phyloP scores from a whole-genome alignment of 768 basidiomycete species.

The Lactarius sanguifluus region DNA sequence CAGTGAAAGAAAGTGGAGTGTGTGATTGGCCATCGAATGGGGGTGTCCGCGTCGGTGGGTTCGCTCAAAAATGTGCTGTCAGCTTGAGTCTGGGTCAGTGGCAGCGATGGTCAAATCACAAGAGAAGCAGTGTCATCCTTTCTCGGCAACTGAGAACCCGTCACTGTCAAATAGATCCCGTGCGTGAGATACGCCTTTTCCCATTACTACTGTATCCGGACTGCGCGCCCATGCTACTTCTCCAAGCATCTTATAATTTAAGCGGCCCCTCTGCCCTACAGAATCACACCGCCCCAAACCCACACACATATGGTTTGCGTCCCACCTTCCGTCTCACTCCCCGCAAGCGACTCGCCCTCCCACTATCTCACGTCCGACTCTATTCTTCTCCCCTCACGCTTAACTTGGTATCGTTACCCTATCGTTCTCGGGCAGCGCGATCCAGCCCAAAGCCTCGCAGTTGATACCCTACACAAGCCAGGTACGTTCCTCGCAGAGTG shows the following conservation, averaged over 20 bases:
- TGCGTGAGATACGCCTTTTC: background rate
- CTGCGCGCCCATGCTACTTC: background rate
- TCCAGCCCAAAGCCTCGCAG: background rate
- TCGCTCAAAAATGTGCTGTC: background rate
- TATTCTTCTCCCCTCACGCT: background rate
- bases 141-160: background rate
- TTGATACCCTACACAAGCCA: conserved; percentile 5
- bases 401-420: conserved; percentile 2
- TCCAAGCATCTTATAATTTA: background rate
- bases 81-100: background rate
- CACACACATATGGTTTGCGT: conserved; percentile 3
- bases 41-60: background rate
- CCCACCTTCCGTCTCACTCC: background rate
- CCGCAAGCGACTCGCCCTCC: background rate
- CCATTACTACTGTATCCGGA: background rate
- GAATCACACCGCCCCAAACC: background rate
- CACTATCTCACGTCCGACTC: background rate
- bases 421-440: background rate
- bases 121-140: background rate
- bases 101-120: background rate
- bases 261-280: background rate
- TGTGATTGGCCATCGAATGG: background rate
- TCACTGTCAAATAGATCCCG: background rate
- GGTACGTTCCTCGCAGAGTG: background rate
- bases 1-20: conserved; percentile 5